Percentiles rank a stretch among this genome's conserved stretches.
These are phyloP conservation scores for Monascus ruber DNA, from an alignment of 2,329 filamentous ascomycete genomes.

Conservation along the genomic window DNA sequence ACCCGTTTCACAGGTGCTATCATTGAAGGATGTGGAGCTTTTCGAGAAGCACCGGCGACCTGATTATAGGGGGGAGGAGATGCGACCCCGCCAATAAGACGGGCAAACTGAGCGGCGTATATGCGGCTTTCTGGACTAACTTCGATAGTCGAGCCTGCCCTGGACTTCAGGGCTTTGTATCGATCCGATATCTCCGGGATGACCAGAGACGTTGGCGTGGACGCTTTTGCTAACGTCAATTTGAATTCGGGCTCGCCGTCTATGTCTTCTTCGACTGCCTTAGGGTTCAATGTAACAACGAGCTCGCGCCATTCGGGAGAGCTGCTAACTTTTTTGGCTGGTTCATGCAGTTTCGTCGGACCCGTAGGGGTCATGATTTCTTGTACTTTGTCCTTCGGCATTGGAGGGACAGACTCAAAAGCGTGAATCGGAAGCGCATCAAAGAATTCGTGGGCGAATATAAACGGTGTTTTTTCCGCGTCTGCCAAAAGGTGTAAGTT, in stretches of 20 bases:
- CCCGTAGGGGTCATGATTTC: constrained; percentile 39
- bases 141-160: constrained; percentile 64
- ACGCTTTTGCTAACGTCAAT: constrained; percentile 60
- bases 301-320: constrained; percentile 68
- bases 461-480: constrained; percentile 68
- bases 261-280: constrained; percentile 40
- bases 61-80: constrained; percentile 25
- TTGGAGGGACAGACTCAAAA: constrained; percentile 63
- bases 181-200: constrained; percentile 72
- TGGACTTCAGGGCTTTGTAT: constrained; percentile 62
- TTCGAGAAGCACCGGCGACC: constrained; percentile 8
- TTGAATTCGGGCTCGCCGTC: constrained; percentile 67
- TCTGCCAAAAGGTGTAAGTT: constrained; percentile 29
- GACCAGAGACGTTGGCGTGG: constrained; percentile 74
- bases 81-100: constrained; percentile 60
- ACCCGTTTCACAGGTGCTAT: constrained; percentile 41
- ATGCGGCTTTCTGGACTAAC: constrained; percentile 78
- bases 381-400: constrained; percentile 24
- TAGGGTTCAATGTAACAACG: constrained; percentile 57
- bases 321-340: constrained; percentile 26
- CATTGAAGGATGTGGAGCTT: constrained; percentile 3
- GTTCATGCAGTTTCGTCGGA: constrained; percentile 34
- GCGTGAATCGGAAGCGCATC: constrained; percentile 93
- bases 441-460: constrained; percentile 96
- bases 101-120: constrained; percentile 70